Evolutionary conservation across 2,329 filamentous ascomycete genomes (phyloP), one percentile per base, ranked within the genome.

Genomic region (Alternaria arborescens): DNA sequence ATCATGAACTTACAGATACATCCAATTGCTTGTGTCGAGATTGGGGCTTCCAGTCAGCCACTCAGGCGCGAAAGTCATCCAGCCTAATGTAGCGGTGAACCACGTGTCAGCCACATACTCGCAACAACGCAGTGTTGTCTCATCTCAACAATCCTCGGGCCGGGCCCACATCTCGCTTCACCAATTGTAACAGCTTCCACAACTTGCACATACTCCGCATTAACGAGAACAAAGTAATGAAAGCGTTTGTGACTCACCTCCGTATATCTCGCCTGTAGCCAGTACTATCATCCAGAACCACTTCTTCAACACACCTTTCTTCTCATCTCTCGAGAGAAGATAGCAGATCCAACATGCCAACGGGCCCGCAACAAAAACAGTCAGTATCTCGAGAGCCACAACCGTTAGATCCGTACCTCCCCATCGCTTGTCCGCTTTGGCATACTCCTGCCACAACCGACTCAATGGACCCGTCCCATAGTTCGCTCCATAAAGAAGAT

Each of bases 21-120:
- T 86, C 65, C 83, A 86, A 63, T 88, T 87, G 30, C 81, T 82
- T 0, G 84, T 87, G 62, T 87, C 84, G 56, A 90, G 77, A 68
- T 86, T 86, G 16, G 83, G 78, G 47, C 80, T 85, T 0, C 85
- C 87, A 3, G 82, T 86, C 66, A 90, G 73, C 87, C 87, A 89
- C 72, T 90, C 87, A 34, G 87, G 87, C 41, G 83, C 84, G 74
- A 89, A 89, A 0, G 87, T 89, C 86, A 89, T 89, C 72, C 85
- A 89, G 26, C 83, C 80, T 82, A 65, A 55, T 46, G 64, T 57
- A 66, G 68, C 67, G 70, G 73, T 73, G 71, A 73, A 76, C 66
- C 70, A 78, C 73, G 75, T 77, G 76, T 79, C 76, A 78, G 77
- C 72, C 62, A 55, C 48, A 66, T 61, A 69, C 61, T 70, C 64